Base-by-base conservation (phyloP, 805 yeast genomes). In the Wickerhamiella nectarea region DNA sequence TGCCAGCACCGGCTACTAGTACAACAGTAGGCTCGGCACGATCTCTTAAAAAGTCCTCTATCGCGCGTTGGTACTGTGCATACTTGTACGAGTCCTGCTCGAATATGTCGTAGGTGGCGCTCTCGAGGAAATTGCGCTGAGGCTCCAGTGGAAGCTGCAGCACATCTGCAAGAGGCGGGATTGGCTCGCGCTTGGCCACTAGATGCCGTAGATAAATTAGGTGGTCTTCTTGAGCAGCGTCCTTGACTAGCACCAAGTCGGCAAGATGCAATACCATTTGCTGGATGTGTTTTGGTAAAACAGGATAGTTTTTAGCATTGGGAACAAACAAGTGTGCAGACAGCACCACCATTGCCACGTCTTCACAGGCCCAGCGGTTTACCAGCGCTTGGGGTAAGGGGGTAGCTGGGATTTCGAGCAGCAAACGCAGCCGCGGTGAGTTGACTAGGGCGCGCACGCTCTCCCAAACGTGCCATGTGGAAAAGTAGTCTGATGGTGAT, bases 1-100 rank as follows among this genome's bases (percentile, higher is more conserved):
- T 64, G 1, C 96, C 96, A 0, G 95, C 91, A 0, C 96, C 96
- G 2, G 80, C 76, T 2, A 87, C 70, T 3, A 80, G 68, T 1
- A 52, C 45, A 22, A 34, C 25, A 7, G 56, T 50, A 7, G 31
- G 4, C 31, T 12, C 15, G 15, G 8, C n/a, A 12, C 15, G 12
- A 22, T 48, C 49, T 59, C 70, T 51, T 14, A 80, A 46, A 0
- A 87, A 84, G 35, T 66, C 57, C 20, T 62, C 63, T 4, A 81
- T 72, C 1, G 94, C 94, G 21, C 62, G 52, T 46, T 70, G 77
- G 56, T 87, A 87, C 48, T 69, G 68, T 7, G 70, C 66, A 57
- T 87, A 87, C 59, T 87, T 87, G 38, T 66, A 65, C 0, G 55
- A 52, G 58, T 87, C 96, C 37, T 67, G 64, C 57, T 84, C 94